These are phyloP conservation scores for Ascodesmis nigricans DNA, from an alignment of 495 filamentous ascomycete species.

Conservation along the genomic window DNA sequence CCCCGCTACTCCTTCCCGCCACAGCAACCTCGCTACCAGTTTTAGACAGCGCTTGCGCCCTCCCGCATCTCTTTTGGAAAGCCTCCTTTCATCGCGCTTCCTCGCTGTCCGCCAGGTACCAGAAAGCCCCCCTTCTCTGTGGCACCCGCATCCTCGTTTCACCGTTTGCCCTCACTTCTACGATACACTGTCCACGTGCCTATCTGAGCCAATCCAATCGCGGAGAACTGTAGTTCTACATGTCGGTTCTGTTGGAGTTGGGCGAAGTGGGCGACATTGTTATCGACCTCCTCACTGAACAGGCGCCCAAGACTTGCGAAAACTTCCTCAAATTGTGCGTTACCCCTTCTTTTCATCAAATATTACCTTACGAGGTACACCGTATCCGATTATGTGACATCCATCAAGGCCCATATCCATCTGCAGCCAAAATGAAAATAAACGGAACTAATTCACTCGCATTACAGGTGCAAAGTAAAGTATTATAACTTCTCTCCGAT, in stretches of 20 bases:
- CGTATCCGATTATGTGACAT: too few relatives aligned
- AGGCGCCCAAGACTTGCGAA: conserved; percentile 71
- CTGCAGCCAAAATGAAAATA: too few relatives aligned
- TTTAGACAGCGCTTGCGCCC: too few relatives aligned
- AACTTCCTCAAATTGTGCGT: conserved; percentile 75
- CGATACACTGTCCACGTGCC: not conserved
- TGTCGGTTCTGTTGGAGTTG: conserved; percentile 76
- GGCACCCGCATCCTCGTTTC: not conserved
- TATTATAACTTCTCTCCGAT: conserved; percentile 94
- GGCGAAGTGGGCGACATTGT: conserved; percentile 70
- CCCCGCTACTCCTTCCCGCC: too few relatives aligned
- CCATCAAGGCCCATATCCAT: too few relatives aligned
- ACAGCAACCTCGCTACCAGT: too few relatives aligned
- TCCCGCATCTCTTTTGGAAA: too few relatives aligned
- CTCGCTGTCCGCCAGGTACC: not conserved
- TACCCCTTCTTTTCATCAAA: too few relatives aligned
- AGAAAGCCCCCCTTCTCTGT: not conserved
- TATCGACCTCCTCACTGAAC: conserved; percentile 70
- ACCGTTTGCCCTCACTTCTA: not conserved
- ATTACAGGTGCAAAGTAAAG: conserved; percentile 61
- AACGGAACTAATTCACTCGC: too few relatives aligned
- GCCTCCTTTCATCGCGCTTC: not conserved
- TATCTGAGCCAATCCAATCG: not conserved
- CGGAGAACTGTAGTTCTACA: conserved; percentile 22
- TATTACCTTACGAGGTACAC: too few relatives aligned